Evolutionary conservation across 441 rosid genomes (phyloP), one percentile per base, ranked within the genome.

Genomic region (Eutrema salsugineum): DNA sequence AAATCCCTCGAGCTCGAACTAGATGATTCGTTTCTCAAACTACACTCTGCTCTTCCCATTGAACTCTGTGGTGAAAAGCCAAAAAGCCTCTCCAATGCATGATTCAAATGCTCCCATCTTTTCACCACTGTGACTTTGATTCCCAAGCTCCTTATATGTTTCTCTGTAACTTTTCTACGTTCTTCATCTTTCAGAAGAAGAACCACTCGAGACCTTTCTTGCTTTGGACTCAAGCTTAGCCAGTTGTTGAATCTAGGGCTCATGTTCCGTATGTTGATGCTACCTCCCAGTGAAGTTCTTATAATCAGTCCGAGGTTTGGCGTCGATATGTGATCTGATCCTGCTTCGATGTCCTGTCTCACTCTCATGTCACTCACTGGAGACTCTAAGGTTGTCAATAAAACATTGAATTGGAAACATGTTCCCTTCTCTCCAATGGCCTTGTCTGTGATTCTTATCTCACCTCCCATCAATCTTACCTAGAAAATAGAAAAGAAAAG

Each of bases 391-490:
- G 65, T 22, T 46, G 19, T 19, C 4, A 89, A 78, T 54, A 83
- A 75, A 19, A 82, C 81, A 59, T 81, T 88, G 82, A 94, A 94
- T 63, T 83, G 84, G 78, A 94, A 91, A 77, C 96, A 88, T 27
- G 91, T 86, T 36, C 97, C 97, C 11, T 50, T 81, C 70, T 91
- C 88, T 3, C 79, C 85, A 17, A 60, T 78, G 36, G 69, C 78
- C 75, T 88, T 88, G 39, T 91, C 89, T 10, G 67, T 77, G 35
- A 94, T 84, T 60, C 63, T 70, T 33, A 91, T 88, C 63, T 94
- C 98, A 40, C 97, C 96, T 28, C 96, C 90, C 98, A 87, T 87
- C 11, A 91, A 75, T 19, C 87, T 82, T 9, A 91, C 98, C 97
- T 90, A 77, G 10, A 27, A 62, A 53, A 65, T 44, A 69, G 16